Evolutionary conservation across 202 grass and related monocot genomes (phyloP).

Genomic region (Setaria italica): DNA sequence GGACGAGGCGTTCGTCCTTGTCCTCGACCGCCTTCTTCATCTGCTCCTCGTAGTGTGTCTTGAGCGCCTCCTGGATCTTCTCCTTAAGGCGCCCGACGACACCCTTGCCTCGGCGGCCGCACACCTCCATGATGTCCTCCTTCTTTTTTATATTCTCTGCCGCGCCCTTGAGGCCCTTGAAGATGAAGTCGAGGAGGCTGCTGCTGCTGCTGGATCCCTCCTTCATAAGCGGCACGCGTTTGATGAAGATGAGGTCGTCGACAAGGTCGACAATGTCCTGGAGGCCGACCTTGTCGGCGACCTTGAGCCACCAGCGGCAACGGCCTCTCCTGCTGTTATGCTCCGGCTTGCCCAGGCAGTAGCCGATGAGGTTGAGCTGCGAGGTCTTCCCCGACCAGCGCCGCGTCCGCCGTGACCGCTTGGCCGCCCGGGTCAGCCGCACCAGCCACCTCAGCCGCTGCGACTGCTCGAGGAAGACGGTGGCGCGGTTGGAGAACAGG

Average conservation of each 20-base stretch:
- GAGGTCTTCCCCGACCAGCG: conserved; percentile 45
- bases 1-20: no score
- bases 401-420: no score
- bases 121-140: neutral
- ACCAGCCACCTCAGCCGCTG: neutral
- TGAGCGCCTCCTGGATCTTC: neutral
- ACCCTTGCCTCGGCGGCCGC: neutral
- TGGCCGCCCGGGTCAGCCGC: fast-evolving
- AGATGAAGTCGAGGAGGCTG: conserved; percentile 6
- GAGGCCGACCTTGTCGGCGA: neutral
- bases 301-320: no score
- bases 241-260: conserved; percentile 39
- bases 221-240: neutral
- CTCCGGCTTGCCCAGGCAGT: conserved; percentile 38
- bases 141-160: neutral
- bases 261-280: no score
- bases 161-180: neutral
- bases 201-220: fast-evolving
- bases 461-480: neutral
- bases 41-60: neutral
- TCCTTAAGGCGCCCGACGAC: fast-evolving
- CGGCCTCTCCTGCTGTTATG: neutral
- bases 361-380: conserved; percentile 54
- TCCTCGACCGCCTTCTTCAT: neutral
- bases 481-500: conserved; percentile 38